Base-by-base conservation (phyloP, 2,329 filamentous ascomycete species). In the Whalleya microplaca region DNA sequence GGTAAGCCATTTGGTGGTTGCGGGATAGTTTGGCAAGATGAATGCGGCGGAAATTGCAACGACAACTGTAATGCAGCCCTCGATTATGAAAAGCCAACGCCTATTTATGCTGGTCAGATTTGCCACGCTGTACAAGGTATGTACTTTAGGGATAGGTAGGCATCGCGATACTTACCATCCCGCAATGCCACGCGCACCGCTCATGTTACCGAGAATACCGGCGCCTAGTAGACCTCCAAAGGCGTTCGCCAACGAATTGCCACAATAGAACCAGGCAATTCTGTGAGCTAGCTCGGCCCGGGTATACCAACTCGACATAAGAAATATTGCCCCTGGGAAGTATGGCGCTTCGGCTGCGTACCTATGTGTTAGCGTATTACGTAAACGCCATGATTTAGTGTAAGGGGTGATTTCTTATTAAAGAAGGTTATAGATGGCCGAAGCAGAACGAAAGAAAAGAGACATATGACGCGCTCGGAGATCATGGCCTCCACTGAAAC, bases 211-310 rank as follows among this genome's bases (percentile, higher is more conserved):
- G 0, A 83, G 64, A 2, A 84, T 78, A 0, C 75, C 80, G 0
- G 81, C 81, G 0, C 78, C 81, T 2, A 80, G 71, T 14, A 83
- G 70, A 0, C 80, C 80, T 0, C 80, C 79, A 63, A 83, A 83
- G 46, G 78, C 78, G 52, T 80, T 81, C 0, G 79, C 79, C 0
- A 84, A 60, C 0, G 78, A 75, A 52, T 72, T 76, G 10, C 78
- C 78, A 0, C 74, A 72, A 50, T 80, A 81, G 46, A 80, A 76
- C 69, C 76, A 76, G 5, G 78, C 75, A 51, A 80, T 79, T 1
- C 79, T 71, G 41, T 75, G 68, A 7, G 76, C 75, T 41, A 82
- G 64, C 61, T 84, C 72, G 8, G 66, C 59, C 16, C 78, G 70
- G 0, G 72, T 76, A 46, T 78, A 79, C 76, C 78, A 81, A 0